Evolutionary conservation across 805 yeast species (phyloP).

Genomic region (Sungouiella blattae): DNA sequence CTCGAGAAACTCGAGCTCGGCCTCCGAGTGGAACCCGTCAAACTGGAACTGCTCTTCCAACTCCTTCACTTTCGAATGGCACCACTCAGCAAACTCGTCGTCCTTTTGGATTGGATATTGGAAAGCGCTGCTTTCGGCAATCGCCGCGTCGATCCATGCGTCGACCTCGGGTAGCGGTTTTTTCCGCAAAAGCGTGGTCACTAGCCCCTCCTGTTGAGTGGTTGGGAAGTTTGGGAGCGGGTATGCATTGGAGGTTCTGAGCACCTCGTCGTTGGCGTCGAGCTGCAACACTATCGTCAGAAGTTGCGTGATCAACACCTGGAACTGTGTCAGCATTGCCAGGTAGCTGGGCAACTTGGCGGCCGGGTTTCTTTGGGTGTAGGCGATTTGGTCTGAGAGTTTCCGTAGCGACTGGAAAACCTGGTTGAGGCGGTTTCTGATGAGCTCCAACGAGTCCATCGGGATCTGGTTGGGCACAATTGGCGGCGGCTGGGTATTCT

Average conservation of each 20-base stretch:
- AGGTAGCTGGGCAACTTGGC: conserved; percentile 47
- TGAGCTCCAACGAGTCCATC: conserved; percentile 36
- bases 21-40: conserved; percentile 55
- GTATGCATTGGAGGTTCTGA: conserved; percentile 69
- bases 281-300: conserved; percentile 71
- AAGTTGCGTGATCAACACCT: conserved; percentile 77
- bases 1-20: conserved; percentile 37
- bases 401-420: conserved; percentile 39
- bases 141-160: conserved; percentile 61
- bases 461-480: conserved; percentile 27
- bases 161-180: conserved; percentile 88
- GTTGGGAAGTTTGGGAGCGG: conserved; percentile 87
- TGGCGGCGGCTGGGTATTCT: too few relatives aligned
- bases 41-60: conserved; percentile 56
- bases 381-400: conserved; percentile 34
- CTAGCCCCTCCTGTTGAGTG: conserved; percentile 73
- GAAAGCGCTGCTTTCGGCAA: conserved; percentile 16
- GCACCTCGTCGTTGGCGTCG: conserved; percentile 53
- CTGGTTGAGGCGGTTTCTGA: conserved; percentile 40
- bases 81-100: conserved; percentile 71
- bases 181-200: conserved; percentile 82
- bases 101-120: conserved; percentile 35
- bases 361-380: conserved; percentile 33
- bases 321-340: conserved; percentile 78
- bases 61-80: conserved; percentile 50